These are phyloP conservation scores for Phytophthora pseudosyringae DNA, from an alignment of 352 stramenopile genomes.

Conservation along the genomic window DNA sequence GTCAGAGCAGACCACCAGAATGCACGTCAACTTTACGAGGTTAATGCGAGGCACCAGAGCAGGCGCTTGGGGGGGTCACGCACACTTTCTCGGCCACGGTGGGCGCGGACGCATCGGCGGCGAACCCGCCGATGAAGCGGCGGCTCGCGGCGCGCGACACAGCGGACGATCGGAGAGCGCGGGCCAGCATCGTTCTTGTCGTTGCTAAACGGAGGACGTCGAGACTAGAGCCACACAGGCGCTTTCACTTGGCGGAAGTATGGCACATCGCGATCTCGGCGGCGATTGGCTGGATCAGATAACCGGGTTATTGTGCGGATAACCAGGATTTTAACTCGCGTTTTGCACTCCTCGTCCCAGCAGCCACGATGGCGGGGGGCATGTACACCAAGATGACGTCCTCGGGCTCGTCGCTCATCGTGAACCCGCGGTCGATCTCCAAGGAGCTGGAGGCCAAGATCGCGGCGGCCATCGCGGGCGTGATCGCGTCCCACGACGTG, in stretches of 20 bases:
- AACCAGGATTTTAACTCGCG: background rate
- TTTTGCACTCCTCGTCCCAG: background rate
- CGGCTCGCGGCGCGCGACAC: conserved; percentile 39
- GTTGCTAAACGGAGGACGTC: conserved; percentile 1
- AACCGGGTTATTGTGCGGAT: conserved; percentile 8
- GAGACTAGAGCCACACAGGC: conserved; percentile 23
- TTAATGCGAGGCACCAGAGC: no score
- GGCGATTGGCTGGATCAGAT: conserved; percentile 17
- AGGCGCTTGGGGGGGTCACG: conserved; percentile 13
- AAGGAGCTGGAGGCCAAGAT: conserved; percentile 87
- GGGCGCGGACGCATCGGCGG: conserved; percentile 40
- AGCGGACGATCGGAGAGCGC: conserved; percentile 40
- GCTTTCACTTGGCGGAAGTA: conserved; percentile 17
- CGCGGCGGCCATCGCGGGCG: conserved; percentile 61
- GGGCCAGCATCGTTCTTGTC: conserved; percentile 48
- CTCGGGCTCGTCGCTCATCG: conserved; percentile 68
- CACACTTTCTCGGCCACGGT: conserved; percentile 73
- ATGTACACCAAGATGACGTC: conserved; percentile 88
- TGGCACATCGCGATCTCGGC: background rate
- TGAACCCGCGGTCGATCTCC: conserved; percentile 80
- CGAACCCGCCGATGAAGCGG: conserved; percentile 65
- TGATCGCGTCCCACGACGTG: conserved; percentile 74
- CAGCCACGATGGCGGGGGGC: conserved; percentile 41
- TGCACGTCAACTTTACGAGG: background rate
- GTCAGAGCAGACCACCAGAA: conserved; percentile 24